Conservation (phyloP, 345 rosid species). For the Iberis pinnata region DNA sequence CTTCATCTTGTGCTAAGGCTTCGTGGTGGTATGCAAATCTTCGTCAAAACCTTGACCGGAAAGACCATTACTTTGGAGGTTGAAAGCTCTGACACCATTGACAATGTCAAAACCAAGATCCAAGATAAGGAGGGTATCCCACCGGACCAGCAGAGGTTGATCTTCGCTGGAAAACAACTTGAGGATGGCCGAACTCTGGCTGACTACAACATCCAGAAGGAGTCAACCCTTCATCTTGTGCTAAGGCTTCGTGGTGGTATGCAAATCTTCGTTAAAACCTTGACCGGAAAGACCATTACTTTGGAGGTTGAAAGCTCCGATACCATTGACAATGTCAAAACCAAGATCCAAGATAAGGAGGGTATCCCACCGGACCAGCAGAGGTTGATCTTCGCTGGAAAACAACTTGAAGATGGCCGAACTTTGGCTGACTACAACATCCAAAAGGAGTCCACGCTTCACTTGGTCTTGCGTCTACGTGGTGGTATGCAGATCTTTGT, state of each 20-base stretch:
- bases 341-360: too few species aligned
- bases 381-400: too few species aligned
- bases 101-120: neutral
- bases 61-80: neutral
- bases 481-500: constrained; percentile 13
- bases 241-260: neutral
- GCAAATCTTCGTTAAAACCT: too few species aligned
- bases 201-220: neutral
- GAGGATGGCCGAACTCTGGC: neutral
- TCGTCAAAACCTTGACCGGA: constrained; percentile 6
- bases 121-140: neutral
- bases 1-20: neutral
- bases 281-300: too few species aligned
- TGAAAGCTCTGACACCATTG: neutral
- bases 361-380: too few species aligned
- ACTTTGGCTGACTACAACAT: neutral
- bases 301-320: too few species aligned
- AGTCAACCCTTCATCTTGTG: neutral
- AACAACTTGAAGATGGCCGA: neutral
- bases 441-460: neutral
- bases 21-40: neutral
- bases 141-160: neutral
- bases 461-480: too few species aligned
- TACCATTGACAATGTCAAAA: too few species aligned
- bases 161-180: neutral